Evolutionary conservation across 805 yeast species (phyloP), one percentile per base, ranked within the genome.

Genomic region (Candida insectorum): DNA sequence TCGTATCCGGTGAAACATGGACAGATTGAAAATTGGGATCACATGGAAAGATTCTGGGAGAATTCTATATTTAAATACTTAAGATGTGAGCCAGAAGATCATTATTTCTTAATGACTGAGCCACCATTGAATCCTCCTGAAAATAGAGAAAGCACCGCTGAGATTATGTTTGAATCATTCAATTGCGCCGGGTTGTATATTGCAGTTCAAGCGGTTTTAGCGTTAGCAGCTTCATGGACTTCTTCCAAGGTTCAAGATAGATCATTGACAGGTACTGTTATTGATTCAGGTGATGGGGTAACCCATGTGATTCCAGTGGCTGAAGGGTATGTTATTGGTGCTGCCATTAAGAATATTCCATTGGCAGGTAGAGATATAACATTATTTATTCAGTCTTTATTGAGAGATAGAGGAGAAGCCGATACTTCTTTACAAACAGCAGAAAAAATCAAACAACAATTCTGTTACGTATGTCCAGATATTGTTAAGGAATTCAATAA

Each of bases 121-220:
- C 99, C 99, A 8, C 99, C 99, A 15, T 75, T 93, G 47, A 93
- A 93, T 55, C 97, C 99, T n/a, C 99, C 99, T 5, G 99, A 93
- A 68, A 93, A 93, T 63, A 85, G 99, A 67, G 98, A 93, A 60
- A 87, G 86, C 58, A 88, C 96, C 1, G 99, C 99, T 9, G 99
- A 93, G 60, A 93, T 93, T 56, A 93, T 93, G 94, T 93, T 93
- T 65, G 99, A 93, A 67, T 81, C 95, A 13, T 93, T 93, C 74
- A 93, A 93, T 60, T 93, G 99, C 66, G 97, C 97, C 12, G 99
- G 99, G 40, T 71, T 93, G 41, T 93, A 93, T 64, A 93, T 93
- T 54, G 98, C 98, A 10, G 99, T 93, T 11, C 99, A 93, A 68
- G 99, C 99, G 0, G 99, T 93, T 24, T 71, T 93, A 44, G 99